Base-by-base conservation (phyloP, 495 filamentous ascomycete genomes). In the Trichoderma orchidacearum region DNA sequence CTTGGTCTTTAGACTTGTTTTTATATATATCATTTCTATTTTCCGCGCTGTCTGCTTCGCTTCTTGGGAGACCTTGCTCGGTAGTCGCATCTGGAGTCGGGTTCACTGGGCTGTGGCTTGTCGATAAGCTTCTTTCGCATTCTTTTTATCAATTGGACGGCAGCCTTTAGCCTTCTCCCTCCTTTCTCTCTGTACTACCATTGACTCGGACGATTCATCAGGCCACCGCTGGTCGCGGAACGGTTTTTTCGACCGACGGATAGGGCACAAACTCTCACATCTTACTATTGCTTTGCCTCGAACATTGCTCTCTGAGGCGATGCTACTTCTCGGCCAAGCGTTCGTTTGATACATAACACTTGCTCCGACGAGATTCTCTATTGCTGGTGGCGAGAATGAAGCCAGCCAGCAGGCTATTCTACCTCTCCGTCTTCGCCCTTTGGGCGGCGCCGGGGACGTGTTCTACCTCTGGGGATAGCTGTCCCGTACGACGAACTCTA, bases 371-470 rank as follows among this genome's bases (percentile, higher is more conserved):
- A 11, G n/a, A 31, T 25, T n/a, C n/a, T 25, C 18, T 25, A 29
- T 18, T 30, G 17, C 36, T 30, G 31, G 3, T n/a, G 2, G 41
- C 25, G 30, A 36, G 50, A 55, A 90, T 89, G 86, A 84, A 77
- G 62, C 74, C 84, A 56, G 80, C 83, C 41, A 76, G 80, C 54
- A 80, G 79, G 62, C 70, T 82, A 21, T 90, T 91, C 68, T 90
- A 84, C 69, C 72, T 90, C 61, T 85, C 87, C 52, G 71, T 89
- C 41, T 91, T 91, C 66, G 76, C 85, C 59, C 78, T 92, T 62
- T 81, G 83, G 67, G 74, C 73, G 29, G 69, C 83, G 15, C 68
- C 80, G 56, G 72, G 66, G 35, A 66, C 64, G 62, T 77, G 75
- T 57, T 61, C 66, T 54, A 67, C 55, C 60, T 61, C 62, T 58